Percentiles rank a stretch among this genome's conserved stretches.
Conservation (phyloP, 179 eudicot species). For the Pouteria campechiana region DNA sequence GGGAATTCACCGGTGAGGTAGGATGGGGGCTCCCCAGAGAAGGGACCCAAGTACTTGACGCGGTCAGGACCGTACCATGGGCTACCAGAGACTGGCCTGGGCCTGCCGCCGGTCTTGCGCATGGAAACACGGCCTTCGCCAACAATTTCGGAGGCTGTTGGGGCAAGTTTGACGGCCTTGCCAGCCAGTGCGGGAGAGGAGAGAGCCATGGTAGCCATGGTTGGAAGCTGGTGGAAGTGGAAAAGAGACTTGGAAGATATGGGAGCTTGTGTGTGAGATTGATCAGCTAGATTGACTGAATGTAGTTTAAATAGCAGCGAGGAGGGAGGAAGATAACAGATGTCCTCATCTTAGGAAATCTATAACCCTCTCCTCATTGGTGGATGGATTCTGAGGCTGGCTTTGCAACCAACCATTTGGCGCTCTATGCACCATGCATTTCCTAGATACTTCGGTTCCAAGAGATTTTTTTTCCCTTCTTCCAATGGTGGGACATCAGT, state of each 20-base stretch:
- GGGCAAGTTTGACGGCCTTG: slow-evolving; percentile 31
- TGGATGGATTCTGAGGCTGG: neutral
- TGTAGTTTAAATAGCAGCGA: slow-evolving; percentile 3
- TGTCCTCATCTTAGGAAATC: slow-evolving; percentile 14
- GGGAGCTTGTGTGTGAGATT: neutral
- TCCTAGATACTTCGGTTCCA: neutral
- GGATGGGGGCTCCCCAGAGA: slow-evolving; percentile 52
- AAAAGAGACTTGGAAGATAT: neutral
- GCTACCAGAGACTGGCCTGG: slow-evolving; percentile 41
- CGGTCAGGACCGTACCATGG: slow-evolving; percentile 80
- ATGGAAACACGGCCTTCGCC: slow-evolving; percentile 37
- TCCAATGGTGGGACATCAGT: no score
- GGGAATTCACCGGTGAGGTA: slow-evolving; percentile 67
- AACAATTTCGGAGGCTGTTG: slow-evolving; percentile 17
- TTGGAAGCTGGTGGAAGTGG: neutral
- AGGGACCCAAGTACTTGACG: slow-evolving; percentile 60
- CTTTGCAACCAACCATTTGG: neutral
- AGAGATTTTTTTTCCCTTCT: no score
- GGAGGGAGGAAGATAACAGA: neutral
- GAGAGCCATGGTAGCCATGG: slow-evolving; percentile 59
- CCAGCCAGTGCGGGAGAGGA: slow-evolving; percentile 48
- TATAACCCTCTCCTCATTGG: slow-evolving; percentile 10
- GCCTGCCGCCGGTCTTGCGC: slow-evolving; percentile 32
- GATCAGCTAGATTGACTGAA: neutral
- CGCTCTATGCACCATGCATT: slow-evolving; percentile 7